phyloP scores from a whole-genome alignment of 2,329 filamentous ascomycete genomes.

The Aureobasidium uvarum region DNA sequence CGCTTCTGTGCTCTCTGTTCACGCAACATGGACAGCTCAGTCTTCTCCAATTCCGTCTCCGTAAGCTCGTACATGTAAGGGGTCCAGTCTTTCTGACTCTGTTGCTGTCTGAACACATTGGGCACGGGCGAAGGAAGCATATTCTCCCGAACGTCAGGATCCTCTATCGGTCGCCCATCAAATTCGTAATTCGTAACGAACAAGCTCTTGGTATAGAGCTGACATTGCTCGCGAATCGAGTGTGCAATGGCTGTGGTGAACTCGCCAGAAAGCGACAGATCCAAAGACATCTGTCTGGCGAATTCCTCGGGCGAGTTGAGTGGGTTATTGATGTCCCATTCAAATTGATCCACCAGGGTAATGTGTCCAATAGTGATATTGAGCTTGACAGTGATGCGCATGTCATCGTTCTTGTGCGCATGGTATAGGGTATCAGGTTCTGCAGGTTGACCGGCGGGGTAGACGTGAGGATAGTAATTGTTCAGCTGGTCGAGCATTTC shows the following conservation, averaged over 20 bases:
- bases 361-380: conserved; percentile 97
- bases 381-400: conserved; percentile 92
- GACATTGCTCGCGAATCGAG: conserved; percentile 92
- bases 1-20: conserved; percentile 94
- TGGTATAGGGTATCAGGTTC: conserved; percentile 87
- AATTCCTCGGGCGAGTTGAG: conserved; percentile 94
- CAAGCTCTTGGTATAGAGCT: conserved; percentile 88
- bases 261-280: conserved; percentile 88
- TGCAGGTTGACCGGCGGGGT: conserved; percentile 82
- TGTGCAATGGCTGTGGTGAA: conserved; percentile 98
- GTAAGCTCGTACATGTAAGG: conserved; percentile 93
- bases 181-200: conserved; percentile 94
- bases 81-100: conserved; percentile 89
- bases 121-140: conserved; percentile 83
- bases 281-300: conserved; percentile 80
- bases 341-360: conserved; percentile 93
- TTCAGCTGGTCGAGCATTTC: conserved; percentile 86
- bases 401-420: conserved; percentile 98
- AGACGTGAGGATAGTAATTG: conserved; percentile 91
- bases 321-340: conserved; percentile 98
- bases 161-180: conserved; percentile 88
- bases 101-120: conserved; percentile 82
- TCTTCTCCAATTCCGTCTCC: conserved; percentile 83
- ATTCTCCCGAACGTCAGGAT: conserved; percentile 79
- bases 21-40: conserved; percentile 87